Conservation (phyloP, 805 yeast species). For the Wickerhamomyces subpelliculosus region DNA sequence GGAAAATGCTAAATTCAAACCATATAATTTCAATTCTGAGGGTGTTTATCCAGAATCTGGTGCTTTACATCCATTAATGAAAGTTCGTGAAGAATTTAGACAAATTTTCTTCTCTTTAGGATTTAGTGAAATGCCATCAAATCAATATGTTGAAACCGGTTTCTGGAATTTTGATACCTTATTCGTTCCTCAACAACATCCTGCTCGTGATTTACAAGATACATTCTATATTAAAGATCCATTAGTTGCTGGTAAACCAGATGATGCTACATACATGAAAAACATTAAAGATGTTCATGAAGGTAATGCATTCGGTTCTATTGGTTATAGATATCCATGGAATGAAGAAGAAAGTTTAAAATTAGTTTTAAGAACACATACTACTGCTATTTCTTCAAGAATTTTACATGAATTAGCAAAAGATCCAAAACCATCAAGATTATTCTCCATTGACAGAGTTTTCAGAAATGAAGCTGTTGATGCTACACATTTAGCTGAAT, state of each 20-base stretch:
- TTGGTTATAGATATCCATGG: slow-evolving; percentile 99
- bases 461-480: slow-evolving; percentile 99
- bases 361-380: slow-evolving; percentile 94
- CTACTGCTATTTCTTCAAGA: slow-evolving; percentile 88
- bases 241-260: slow-evolving; percentile 68
- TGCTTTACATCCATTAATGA: slow-evolving; percentile 92
- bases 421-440: slow-evolving; percentile 83
- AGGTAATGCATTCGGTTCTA: slow-evolving; percentile 85
- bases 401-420: slow-evolving; percentile 84
- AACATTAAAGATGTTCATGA: slow-evolving; percentile 82
- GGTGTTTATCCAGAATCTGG: slow-evolving; percentile 85
- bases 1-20: slow-evolving; percentile 81
- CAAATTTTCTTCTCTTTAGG: slow-evolving; percentile 98
- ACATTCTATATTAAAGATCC: slow-evolving; percentile 98
- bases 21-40: slow-evolving; percentile 93
- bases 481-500: slow-evolving; percentile 98
- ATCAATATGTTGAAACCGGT: slow-evolving; percentile 95
- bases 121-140: slow-evolving; percentile 98
- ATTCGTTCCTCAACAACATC: slow-evolving; percentile 98
- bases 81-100: slow-evolving; percentile 96
- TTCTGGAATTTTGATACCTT: slow-evolving; percentile 99
- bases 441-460: slow-evolving; percentile 95
- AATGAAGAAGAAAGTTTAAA: slow-evolving; percentile 82
- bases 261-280: slow-evolving; percentile 70
- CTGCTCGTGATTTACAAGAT: slow-evolving; percentile 98